Evolutionary conservation across 306 rosid species (phyloP), one percentile per base, ranked within the genome.

Genomic region (Trifolium fragiferum): DNA sequence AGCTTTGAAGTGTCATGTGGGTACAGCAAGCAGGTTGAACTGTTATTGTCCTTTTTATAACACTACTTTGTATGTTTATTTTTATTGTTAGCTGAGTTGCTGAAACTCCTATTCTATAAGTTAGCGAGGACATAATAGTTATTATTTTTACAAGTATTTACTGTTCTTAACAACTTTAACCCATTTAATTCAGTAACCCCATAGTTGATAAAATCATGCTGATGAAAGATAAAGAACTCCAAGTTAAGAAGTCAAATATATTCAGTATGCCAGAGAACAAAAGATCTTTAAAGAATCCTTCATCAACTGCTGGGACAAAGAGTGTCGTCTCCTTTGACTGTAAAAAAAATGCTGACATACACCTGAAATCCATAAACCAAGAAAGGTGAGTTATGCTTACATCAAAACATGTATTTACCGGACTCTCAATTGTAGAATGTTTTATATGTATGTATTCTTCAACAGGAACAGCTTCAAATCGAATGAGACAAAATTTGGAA

Each of bases 1-100:
- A 61, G 75, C 71, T 64, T 44, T 69, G 57, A 80, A 76, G 70
- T 64, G 46, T 85, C 84, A 87, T 75, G 46, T 72, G 41, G 80
- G 19, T 76, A 71, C 70, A 33, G 12, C 64, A 37, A 77, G 68
- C 84, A 79, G 97, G 98, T 94, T 32, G 54, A 80, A 70, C 70
- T 80, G 37, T 82, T 35, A 19, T 16, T 21, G 60, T 35, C 60
- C 23, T 50, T 76, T 35, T 53, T 32, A 37, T 38, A 49, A 70
- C 62, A 58, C 23, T 15, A 65, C 65, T 20, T 37, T 63, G 43
- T 16, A 18, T 43, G 13, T 70, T 73, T 81, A 19, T 77, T 80
- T 38, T 11, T 63, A 37, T 7, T 67, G 49, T 46, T 20, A 44
- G 53, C 78, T 60, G 77, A 77, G 76, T 50, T 72, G 49, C 76